Evolutionary conservation across 495 filamentous ascomycete genomes (phyloP).

Genomic region (Daldinia vernicosa): DNA sequence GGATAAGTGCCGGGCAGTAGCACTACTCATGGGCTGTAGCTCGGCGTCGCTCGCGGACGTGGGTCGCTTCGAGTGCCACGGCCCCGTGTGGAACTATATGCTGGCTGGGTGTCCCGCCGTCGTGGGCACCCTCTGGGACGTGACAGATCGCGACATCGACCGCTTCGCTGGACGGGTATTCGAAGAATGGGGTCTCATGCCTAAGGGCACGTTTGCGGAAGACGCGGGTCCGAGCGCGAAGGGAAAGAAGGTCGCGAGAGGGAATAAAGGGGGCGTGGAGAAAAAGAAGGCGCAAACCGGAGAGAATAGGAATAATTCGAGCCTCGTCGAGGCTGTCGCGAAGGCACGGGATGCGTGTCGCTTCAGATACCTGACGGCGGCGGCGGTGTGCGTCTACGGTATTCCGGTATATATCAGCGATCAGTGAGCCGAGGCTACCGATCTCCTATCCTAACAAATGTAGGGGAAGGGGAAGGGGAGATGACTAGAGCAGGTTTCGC

Average conservation of each 20-base stretch:
- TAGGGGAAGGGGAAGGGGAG: background rate
- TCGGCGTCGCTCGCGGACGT: slow-evolving; percentile 79
- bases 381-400: slow-evolving; percentile 92
- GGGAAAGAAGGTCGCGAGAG: slow-evolving; percentile 19
- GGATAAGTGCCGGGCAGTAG: slow-evolving; percentile 70
- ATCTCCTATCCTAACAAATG: no score
- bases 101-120: slow-evolving; percentile 83
- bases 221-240: slow-evolving; percentile 37
- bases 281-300: slow-evolving; percentile 1
- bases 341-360: slow-evolving; percentile 76
- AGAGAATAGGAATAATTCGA: slow-evolving; percentile 36
- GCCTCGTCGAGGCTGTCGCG: slow-evolving; percentile 81
- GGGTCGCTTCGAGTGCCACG: slow-evolving; percentile 88
- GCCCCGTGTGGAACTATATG: slow-evolving; percentile 90
- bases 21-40: slow-evolving; percentile 92
- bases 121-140: slow-evolving; percentile 94
- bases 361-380: slow-evolving; percentile 90
- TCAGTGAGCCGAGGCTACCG: slow-evolving; percentile 1
- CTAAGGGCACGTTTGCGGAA: slow-evolving; percentile 47
- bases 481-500: slow-evolving; percentile 1
- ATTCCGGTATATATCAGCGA: slow-evolving; percentile 82
- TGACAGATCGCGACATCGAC: slow-evolving; percentile 96
- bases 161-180: slow-evolving; percentile 80
- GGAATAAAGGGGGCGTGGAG: slow-evolving; percentile 21
- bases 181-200: slow-evolving; percentile 84